A percentile compares a stretch with the other conserved stretches of the same genome.
Evolutionary conservation across 2,329 filamentous ascomycete genomes (phyloP).

Genomic region (Exophiala viscosa): DNA sequence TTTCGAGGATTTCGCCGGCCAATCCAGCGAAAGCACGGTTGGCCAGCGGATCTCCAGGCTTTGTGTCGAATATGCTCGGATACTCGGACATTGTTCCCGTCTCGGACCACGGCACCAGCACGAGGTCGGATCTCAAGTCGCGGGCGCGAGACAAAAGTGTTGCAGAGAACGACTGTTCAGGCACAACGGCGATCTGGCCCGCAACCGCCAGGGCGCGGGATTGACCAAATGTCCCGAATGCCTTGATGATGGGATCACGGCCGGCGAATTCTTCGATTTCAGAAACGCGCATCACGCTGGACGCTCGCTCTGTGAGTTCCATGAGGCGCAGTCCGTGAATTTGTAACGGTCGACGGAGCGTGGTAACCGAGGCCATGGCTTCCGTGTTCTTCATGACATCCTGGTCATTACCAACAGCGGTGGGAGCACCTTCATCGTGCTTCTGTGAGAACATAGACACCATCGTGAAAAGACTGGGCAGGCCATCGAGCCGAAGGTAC

Average conservation of each 20-base stretch:
- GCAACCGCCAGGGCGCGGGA: conserved; percentile 79
- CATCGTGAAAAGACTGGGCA: conserved; percentile 76
- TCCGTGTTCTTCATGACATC: conserved; percentile 16
- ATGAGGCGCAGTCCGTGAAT: conserved; percentile 82
- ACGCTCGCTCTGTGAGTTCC: conserved; percentile 86
- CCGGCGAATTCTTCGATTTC: conserved; percentile 70
- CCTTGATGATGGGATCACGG: conserved; percentile 82
- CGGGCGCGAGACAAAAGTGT: conserved; percentile 68
- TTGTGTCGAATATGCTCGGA: conserved; percentile 33
- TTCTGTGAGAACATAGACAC: conserved; percentile 61
- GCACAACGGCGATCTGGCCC: conserved; percentile 75
- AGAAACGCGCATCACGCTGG: conserved; percentile 90
- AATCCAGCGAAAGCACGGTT: conserved; percentile 52
- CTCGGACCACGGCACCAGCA: conserved; percentile 88
- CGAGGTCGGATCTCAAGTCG: conserved; percentile 66
- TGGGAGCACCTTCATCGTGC: conserved; percentile 28
- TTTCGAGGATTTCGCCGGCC: conserved; percentile 53
- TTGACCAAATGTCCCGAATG: conserved; percentile 82
- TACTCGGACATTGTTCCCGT: conserved; percentile 71
- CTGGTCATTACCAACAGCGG: conserved; percentile 12
- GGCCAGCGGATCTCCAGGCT: conserved; percentile 43
- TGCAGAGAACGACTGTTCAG: conserved; percentile 73
- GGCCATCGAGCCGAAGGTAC: conserved; percentile 78
- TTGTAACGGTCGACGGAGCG: conserved; percentile 54
- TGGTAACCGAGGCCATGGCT: conserved; percentile 9